Base-by-base conservation (phyloP, 208 protist genomes). In the Herpetomonas samuelpessoai region DNA sequence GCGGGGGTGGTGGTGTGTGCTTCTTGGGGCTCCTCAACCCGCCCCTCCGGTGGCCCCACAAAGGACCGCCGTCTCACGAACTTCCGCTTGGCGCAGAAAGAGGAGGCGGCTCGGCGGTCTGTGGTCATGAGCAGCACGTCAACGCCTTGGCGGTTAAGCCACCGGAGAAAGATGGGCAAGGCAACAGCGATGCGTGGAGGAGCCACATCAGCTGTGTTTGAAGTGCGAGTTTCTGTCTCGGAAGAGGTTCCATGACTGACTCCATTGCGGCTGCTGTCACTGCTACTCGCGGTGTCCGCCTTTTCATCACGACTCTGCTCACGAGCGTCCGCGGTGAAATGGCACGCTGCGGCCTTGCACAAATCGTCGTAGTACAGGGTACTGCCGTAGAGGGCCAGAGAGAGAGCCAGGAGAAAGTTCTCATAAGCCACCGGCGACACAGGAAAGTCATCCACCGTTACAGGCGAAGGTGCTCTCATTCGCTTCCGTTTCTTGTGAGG, bases 361-460 rank as follows among this genome's bases (percentile, higher is more conserved):
- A 93, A 52, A 25, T 85, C 86, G 49, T 86, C 84, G 68, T 76
- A 68, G 21, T 75, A 75, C 25, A 69, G 41, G 2, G 79, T 70
- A 18, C 67, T 84, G 29, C 70, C 67, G 74, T 81, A 90, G 19
- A 93, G 67, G 10, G 70, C 48, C 28, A 90, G 61, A 38, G 77
- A 79, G 21, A 86, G 28, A 18, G 82, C 82, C 26, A 86, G 60
- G 31, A 84, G 41, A 38, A 88, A 48, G 51, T 68, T 88, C 29
- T 88, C 75, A 52, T 80, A 82, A 1, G 62, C 59, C 10, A 83
- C 46, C 29, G 77, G 19, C 0, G 68, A 58, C 31, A 68, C 70
- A 28, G 35, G 35, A 52, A 92, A 79, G 61, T 89, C 74, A 0
- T 65, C 31, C 18, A 72, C 57, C 35, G 74, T 59, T 3, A 86